A percentile compares a stretch with the other conserved stretches of the same genome.
These are phyloP conservation scores for Corynascus novoguineensis DNA, from an alignment of 495 filamentous ascomycete genomes.

Conservation along the genomic window DNA sequence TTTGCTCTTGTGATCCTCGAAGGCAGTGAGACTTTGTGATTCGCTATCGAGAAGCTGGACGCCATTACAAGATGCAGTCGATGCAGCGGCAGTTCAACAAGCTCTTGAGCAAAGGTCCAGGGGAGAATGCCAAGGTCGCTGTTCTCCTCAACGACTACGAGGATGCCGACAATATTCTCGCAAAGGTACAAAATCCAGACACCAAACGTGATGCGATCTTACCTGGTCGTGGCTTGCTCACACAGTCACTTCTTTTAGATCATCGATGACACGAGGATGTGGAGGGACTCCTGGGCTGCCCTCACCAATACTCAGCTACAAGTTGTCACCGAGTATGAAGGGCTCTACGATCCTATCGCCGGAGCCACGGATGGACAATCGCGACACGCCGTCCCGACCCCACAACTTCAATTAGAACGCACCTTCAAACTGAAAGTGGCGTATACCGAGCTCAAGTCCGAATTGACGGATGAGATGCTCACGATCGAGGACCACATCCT, in stretches of 20 bases:
- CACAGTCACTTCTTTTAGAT: slow-evolving; percentile 51
- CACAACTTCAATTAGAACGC: slow-evolving; percentile 56
- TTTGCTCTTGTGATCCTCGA: neutral
- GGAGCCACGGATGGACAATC: slow-evolving; percentile 51
- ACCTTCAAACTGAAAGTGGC: slow-evolving; percentile 61
- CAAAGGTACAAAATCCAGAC: slow-evolving; percentile 49
- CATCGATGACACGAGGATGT: slow-evolving; percentile 71
- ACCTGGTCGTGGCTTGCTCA: slow-evolving; percentile 5
- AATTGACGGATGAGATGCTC: slow-evolving; percentile 67
- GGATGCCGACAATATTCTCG: slow-evolving; percentile 72
- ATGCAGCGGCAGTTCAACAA: slow-evolving; percentile 72
- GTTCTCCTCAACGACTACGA: slow-evolving; percentile 77
- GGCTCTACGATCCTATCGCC: slow-evolving; percentile 76
- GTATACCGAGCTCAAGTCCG: slow-evolving; percentile 68
- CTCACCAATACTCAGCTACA: slow-evolving; percentile 67
- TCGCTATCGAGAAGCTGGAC: neutral
- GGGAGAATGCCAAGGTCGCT: slow-evolving; percentile 72
- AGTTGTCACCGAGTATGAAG: slow-evolving; percentile 65
- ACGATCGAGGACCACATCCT: slow-evolving; percentile 70
- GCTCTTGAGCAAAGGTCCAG: slow-evolving; percentile 60
- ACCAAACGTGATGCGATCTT: neutral
- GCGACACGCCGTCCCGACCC: slow-evolving; percentile 56
- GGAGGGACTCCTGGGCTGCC: slow-evolving; percentile 79
- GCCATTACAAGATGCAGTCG: slow-evolving; percentile 59
- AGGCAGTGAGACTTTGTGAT: no score